Evolutionary conservation across 2,329 filamentous ascomycete genomes (phyloP).

Genomic region (Colletotrichum sp.): DNA sequence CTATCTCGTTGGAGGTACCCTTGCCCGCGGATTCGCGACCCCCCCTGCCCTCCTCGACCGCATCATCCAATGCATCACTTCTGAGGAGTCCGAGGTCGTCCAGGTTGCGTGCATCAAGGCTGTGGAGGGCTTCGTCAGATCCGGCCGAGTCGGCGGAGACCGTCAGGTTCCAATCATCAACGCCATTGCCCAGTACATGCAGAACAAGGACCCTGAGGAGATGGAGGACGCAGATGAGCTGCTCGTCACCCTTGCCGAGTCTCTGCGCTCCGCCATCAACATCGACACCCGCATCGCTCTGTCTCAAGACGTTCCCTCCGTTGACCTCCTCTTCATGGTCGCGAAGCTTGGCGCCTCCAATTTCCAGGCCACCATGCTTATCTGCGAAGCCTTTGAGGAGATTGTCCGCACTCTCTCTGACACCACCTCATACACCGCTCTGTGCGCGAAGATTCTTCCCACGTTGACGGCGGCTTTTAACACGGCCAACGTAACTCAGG

Average conservation of each 20-base stretch:
- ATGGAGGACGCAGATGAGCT: constrained; percentile 90
- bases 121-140: constrained; percentile 70
- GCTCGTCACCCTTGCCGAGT: constrained; percentile 87
- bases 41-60: constrained; percentile 72
- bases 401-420: constrained; percentile 75
- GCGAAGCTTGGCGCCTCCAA: constrained; percentile 88
- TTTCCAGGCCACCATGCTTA: constrained; percentile 87
- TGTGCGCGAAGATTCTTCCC: constrained; percentile 87
- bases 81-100: constrained; percentile 84
- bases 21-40: constrained; percentile 72
- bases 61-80: constrained; percentile 76
- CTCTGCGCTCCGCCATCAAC: constrained; percentile 81
- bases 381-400: constrained; percentile 91
- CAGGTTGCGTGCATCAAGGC: constrained; percentile 91
- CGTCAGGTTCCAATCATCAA: constrained; percentile 66
- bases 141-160: constrained; percentile 55
- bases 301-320: constrained; percentile 72
- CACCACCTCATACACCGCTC: constrained; percentile 72
- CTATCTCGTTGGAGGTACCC: constrained; percentile 81
- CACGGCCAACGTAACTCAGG: constrained; percentile 82
- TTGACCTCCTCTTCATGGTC: constrained; percentile 86
- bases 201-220: constrained; percentile 80
- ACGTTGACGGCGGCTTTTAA: constrained; percentile 90
- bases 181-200: constrained; percentile 77
- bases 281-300: constrained; percentile 79